These are phyloP conservation scores for Rhodamnia argentea DNA, from an alignment of 345 rosid genomes.

Conservation along the genomic window DNA sequence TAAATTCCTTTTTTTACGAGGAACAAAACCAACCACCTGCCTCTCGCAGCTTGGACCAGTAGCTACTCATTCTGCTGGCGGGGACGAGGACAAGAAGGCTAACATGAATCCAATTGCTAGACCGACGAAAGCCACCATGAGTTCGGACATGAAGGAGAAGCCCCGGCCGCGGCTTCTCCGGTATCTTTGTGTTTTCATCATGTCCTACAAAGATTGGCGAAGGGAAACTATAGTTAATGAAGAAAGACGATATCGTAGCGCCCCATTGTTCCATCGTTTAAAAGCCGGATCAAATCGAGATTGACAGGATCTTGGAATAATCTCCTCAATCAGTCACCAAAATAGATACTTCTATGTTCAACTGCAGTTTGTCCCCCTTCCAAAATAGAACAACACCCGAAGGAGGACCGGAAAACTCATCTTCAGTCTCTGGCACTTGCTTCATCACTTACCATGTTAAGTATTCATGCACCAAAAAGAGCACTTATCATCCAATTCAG, in stretches of 20 bases:
- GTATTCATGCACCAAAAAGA: background rate
- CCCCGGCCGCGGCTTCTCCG: constrained; percentile 35
- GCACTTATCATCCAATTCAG: background rate
- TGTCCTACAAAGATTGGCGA: constrained; percentile 26
- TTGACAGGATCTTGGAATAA: too few relatives aligned
- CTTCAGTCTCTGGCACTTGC: background rate
- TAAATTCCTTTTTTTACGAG: background rate
- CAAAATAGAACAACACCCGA: too few relatives aligned
- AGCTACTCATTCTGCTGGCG: background rate
- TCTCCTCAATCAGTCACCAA: too few relatives aligned
- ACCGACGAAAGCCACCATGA: background rate
- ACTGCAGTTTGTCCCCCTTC: too few relatives aligned
- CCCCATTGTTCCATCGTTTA: background rate
- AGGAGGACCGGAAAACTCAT: background rate
- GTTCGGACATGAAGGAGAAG: constrained; percentile 55
- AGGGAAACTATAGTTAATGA: background rate
- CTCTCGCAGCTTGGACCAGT: background rate
- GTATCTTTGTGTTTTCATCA: constrained; percentile 44
- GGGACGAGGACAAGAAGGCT: background rate
- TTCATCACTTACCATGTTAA: background rate
- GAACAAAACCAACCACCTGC: background rate
- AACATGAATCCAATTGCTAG: background rate
- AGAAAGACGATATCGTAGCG: background rate
- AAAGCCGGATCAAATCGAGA: too few relatives aligned
- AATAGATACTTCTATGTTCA: too few relatives aligned